Conservation (phyloP, 768 basidiomycete species). For the Amylocystis lapponica region DNA sequence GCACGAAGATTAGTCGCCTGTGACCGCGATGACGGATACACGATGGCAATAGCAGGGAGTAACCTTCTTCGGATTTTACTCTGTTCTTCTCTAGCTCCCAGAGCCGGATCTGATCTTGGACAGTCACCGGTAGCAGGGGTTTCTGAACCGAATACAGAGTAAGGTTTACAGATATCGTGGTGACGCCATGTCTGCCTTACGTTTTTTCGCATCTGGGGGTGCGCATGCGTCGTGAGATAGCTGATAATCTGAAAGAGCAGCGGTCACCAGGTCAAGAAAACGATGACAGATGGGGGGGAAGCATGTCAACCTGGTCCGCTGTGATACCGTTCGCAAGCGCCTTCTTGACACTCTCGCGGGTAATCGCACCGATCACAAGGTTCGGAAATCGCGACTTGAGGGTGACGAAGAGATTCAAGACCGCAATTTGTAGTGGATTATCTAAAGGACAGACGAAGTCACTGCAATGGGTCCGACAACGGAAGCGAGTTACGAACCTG, state of each 20-base stretch:
- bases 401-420: constrained; percentile 88
- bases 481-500: constrained; percentile 44
- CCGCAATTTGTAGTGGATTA: constrained; percentile 93
- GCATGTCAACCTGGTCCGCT: constrained; percentile 77
- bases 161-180: background rate
- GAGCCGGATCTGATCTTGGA: constrained; percentile 94
- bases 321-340: constrained; percentile 94
- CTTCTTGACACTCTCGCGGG: constrained; percentile 91
- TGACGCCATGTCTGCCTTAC: constrained; percentile 39
- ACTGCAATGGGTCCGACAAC: background rate
- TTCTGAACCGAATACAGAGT: constrained; percentile 45
- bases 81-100: constrained; percentile 97
- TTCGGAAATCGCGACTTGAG: constrained; percentile 95
- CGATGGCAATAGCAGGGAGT: constrained; percentile 15
- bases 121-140: constrained; percentile 91
- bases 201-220: constrained; percentile 96
- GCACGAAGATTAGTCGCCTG: constrained; percentile 11
- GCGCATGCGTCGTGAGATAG: constrained; percentile 91
- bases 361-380: constrained; percentile 92
- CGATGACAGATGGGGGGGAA: constrained; percentile 15
- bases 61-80: constrained; percentile 83
- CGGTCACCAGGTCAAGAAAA: background rate
- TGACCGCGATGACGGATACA: constrained; percentile 1
- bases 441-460: constrained; percentile 54
- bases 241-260: constrained; percentile 71